Evolutionary conservation across 257 asterid genomes (phyloP), one percentile per base, ranked within the genome.

Genomic region (Craterostigma plantagineum): DNA sequence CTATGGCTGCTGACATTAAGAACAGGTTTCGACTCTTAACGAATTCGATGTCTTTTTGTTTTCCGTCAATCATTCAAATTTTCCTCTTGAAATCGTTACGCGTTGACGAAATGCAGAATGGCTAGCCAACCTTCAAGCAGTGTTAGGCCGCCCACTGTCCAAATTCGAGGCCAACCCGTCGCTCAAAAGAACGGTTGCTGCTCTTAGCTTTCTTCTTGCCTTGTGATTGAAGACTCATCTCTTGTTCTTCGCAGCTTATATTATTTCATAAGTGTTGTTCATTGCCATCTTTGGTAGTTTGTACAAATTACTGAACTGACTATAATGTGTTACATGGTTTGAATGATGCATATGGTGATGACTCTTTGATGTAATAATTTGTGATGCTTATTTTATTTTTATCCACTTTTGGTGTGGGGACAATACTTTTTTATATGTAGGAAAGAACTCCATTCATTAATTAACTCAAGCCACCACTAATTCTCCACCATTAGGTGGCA

Each of bases 1-100:
- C 84, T 42, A 76, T 79, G 93, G 53, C 90, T 18, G 61, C 81
- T 38, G 78, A 72, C 34, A 70, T 79, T 39, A 79, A 76, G 79
- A 79, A 55, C 45, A 79, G 93, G 93, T 79, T 47, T 40, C 43
- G 7, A 14, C 45, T 46, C 40, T 43, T 13, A 33, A 6, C 37
- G 11, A 7, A 34, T 34, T 34, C 37, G 11, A 6, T 7, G 7
- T 7, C 11, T 34, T 34, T 34, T 11, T 34, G 7, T 34, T 34
- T 34, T 34, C 11, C 37, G 7, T 7, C 37, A 34, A 11, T 34
- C 7, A 34, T 34, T 11, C 11, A 7, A 34, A 6, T 7, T 34
- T 6, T 34, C 7, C 11, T 34, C 7, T 7, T 34, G 37, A 11
- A 34, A 7, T 6, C 11, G 8, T 34, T 11, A 34, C 37, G 37